Base-by-base conservation (phyloP, 2,329 filamentous ascomycete species). In the Stemphylium vesicarium region DNA sequence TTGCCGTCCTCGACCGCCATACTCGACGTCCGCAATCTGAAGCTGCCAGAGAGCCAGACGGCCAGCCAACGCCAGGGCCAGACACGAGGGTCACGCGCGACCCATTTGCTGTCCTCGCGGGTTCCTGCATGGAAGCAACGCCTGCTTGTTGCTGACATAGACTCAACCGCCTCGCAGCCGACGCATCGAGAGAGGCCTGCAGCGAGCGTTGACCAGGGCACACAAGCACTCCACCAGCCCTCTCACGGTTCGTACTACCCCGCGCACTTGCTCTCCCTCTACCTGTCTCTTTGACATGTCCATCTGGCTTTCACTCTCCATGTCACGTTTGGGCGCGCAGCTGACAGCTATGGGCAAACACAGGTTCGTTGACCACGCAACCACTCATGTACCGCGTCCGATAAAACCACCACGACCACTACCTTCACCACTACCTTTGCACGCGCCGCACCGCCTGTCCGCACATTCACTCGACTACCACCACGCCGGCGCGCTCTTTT, bases 221-320 rank as follows among this genome's bases (percentile, higher is more conserved):
- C 56, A 57, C 62, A 63, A 51, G 58, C 15, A 62, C 62, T 50
- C 42, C 55, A 54, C 50, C 66, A 67, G 58, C 54, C 54, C 60
- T 65, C 56, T 55, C 56, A 60, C 66, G 61, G 72, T 75, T 73
- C 63, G 72, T 75, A 69, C 71, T 50, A 73, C 71, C 63, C 60
- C 48, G 50, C 59, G 52, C 56, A 53, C 62, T 58, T 45, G 31
- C 42, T 24, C 31, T 20, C 12, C 10, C 31, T n/a, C 59, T 44
- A 41, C 55, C 46, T 48, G 49, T 45, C 35, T 39, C 43, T 44
- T 29, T 29, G 26, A 29, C 10, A 29, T 29, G 9, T n/a, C 59
- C 46, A 43, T 55, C 46, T 48, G 49, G 47, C 37, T 41, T 44
- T 44, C 50, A 48, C 43, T 33, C 40, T 48, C 50, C 46, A 56